phyloP scores from a whole-genome alignment of 371 early-diverging fungal species.

The Rhizopus delemar region DNA sequence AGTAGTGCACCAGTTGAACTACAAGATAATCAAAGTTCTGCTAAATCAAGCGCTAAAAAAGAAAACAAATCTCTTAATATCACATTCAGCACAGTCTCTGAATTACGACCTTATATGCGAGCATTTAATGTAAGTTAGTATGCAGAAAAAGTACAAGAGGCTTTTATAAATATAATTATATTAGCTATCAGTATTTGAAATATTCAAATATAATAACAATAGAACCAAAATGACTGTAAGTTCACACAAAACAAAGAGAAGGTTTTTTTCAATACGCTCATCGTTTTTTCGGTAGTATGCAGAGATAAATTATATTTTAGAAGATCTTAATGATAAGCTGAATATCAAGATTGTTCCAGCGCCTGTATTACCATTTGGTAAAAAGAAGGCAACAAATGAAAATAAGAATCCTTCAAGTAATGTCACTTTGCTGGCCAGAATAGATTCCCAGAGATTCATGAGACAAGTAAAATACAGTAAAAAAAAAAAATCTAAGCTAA shows the following conservation, averaged over 20 bases:
- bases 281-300: conserved; percentile 15
- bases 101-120: conserved; percentile 45
- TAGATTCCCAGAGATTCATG: conserved; percentile 37
- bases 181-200: conserved; percentile 25
- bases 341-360: conserved; percentile 48
- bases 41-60: conserved; percentile 3
- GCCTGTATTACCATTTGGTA: conserved; percentile 31
- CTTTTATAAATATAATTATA: background rate
- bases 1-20: conserved; percentile 12
- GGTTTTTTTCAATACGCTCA: too few species aligned
- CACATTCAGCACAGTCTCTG: conserved; percentile 8
- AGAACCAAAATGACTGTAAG: conserved; percentile 23
- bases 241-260: background rate
- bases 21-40: background rate
- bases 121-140: conserved; percentile 46
- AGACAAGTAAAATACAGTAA: conserved; percentile 28
- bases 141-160: background rate
- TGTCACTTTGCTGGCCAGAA: conserved; percentile 37
- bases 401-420: conserved; percentile 19
- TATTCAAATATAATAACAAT: conserved; percentile 16
- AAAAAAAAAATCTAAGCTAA: background rate
- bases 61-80: conserved; percentile 2
- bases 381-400: conserved; percentile 35
- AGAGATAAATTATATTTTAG: conserved; percentile 51
- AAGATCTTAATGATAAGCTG: conserved; percentile 57